These are phyloP conservation scores for Cyclaneusma minus DNA, from an alignment of 2,329 filamentous ascomycete genomes.

Conservation along the genomic window DNA sequence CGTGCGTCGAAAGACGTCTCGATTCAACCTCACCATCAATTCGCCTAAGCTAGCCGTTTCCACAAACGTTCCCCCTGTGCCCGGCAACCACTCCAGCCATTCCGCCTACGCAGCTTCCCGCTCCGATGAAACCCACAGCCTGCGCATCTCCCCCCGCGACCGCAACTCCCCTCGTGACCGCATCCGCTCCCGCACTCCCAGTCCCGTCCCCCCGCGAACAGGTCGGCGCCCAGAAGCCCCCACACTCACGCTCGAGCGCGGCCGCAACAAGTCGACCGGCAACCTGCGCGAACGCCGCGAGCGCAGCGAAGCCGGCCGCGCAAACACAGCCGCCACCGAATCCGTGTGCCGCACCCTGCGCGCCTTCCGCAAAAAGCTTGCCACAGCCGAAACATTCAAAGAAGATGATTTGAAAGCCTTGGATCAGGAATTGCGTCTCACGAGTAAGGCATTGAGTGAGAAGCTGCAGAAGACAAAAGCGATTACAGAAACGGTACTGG, in stretches of 20 bases:
- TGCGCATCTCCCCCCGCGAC: constrained; percentile 8
- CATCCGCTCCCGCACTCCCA: no score
- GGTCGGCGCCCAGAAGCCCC: no score
- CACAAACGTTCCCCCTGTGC: constrained; percentile 10
- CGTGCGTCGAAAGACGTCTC: constrained; percentile 37
- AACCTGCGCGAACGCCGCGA: no score
- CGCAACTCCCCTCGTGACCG: no score
- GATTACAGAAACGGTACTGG: constrained; percentile 41
- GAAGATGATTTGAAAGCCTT: constrained; percentile 44
- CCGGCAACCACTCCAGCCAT: constrained; percentile 11
- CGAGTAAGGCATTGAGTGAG: constrained; percentile 36
- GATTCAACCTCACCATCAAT: constrained; percentile 31
- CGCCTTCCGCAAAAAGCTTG: constrained; percentile 46
- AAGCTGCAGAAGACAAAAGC: constrained; percentile 22
- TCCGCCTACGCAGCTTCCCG: constrained; percentile 10
- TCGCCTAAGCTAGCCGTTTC: constrained; percentile 27
- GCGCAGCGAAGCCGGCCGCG: constrained; percentile 33
- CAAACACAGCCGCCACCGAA: constrained; percentile 49
- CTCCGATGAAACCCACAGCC: constrained; percentile 13
- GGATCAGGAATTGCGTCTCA: constrained; percentile 48
- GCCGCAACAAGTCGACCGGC: constrained; percentile 33
- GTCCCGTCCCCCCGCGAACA: no score
- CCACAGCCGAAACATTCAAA: constrained; percentile 36
- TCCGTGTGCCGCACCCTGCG: constrained; percentile 46
- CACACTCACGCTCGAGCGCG: no score